A percentile compares a stretch with the other conserved stretches of the same genome.
These are phyloP conservation scores for Ceratobasidium sp. DNA, from an alignment of 1,284 basidiomycete genomes.

Conservation along the genomic window DNA sequence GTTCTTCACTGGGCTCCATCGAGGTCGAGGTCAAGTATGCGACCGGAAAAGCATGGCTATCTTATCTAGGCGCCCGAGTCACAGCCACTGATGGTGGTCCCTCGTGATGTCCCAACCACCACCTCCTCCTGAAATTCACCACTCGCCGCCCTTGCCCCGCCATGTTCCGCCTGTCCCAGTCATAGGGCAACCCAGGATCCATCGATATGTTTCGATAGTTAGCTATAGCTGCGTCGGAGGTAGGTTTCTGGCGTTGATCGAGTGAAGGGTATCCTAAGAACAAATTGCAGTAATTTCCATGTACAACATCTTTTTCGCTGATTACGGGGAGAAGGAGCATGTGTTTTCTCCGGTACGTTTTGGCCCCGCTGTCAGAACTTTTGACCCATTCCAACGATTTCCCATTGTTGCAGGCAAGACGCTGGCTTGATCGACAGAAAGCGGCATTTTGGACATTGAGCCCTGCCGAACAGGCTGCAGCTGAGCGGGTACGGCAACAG, in stretches of 20 bases:
- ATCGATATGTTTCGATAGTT: conserved; percentile 26
- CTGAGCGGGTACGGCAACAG: conserved; percentile 11
- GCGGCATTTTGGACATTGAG: conserved; percentile 40
- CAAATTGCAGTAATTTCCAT: conserved; percentile 15
- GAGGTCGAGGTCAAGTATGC: conserved; percentile 13
- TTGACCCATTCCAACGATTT: neutral
- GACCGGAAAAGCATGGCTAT: neutral
- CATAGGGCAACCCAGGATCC: conserved; percentile 3
- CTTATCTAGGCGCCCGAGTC: conserved; percentile 15
- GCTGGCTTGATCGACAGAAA: conserved; percentile 44
- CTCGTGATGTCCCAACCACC: conserved; percentile 32
- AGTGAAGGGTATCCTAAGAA: neutral
- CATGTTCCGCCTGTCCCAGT: neutral
- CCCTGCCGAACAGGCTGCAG: conserved; percentile 34
- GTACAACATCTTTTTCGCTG: conserved; percentile 41
- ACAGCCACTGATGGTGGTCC: conserved; percentile 11
- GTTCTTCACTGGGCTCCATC: conserved; percentile 25
- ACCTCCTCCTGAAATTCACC: conserved; percentile 18
- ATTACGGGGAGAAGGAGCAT: conserved; percentile 41
- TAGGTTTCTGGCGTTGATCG: neutral
- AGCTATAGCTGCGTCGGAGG: conserved; percentile 28
- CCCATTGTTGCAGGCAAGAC: conserved; percentile 26
- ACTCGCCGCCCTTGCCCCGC: conserved; percentile 15
- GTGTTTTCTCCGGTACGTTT: conserved; percentile 43
- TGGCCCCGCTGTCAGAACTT: neutral